Evolutionary conservation across 352 stramenopile genomes (phyloP).

Genomic region (Globisporangium radiosum): DNA sequence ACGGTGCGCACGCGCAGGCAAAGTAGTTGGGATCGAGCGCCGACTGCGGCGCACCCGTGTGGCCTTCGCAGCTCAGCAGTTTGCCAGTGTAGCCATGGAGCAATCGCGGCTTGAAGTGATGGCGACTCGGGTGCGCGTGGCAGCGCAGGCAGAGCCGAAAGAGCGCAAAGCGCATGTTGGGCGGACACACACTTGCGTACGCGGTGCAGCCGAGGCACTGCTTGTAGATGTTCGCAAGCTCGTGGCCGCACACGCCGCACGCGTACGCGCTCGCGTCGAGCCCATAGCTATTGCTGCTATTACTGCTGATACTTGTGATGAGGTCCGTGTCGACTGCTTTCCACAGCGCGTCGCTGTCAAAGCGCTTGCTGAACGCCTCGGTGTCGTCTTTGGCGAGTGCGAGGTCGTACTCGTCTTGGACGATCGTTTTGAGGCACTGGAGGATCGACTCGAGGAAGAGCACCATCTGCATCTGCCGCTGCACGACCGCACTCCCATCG

Average conservation of each 20-base stretch:
- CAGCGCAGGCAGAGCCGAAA: slow-evolving; percentile 73
- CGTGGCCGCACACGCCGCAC: slow-evolving; percentile 58
- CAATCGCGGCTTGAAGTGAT: slow-evolving; percentile 62
- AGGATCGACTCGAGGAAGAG: slow-evolving; percentile 78
- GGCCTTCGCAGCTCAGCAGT: slow-evolving; percentile 62
- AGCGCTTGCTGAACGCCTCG: slow-evolving; percentile 65
- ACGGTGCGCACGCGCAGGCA: slow-evolving; percentile 59
- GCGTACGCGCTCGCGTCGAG: slow-evolving; percentile 38
- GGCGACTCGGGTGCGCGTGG: slow-evolving; percentile 59
- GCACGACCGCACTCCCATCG: slow-evolving; percentile 44
- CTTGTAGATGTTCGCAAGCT: slow-evolving; percentile 85
- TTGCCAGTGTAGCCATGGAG: slow-evolving; percentile 62
- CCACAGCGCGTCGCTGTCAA: slow-evolving; percentile 71
- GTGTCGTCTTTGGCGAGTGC: slow-evolving; percentile 60
- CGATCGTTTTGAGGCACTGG: slow-evolving; percentile 67
- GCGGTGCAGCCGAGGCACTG: slow-evolving; percentile 75
- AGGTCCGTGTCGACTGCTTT: slow-evolving; percentile 59
- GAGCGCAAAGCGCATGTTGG: slow-evolving; percentile 58
- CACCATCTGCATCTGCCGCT: slow-evolving; percentile 76
- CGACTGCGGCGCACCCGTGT: slow-evolving; percentile 69
- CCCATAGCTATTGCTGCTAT: neutral
- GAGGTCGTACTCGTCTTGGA: slow-evolving; percentile 68
- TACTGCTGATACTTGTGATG: slow-evolving; percentile 1
- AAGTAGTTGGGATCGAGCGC: slow-evolving; percentile 64
- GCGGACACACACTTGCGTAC: slow-evolving; percentile 43